Percentiles rank a stretch among this genome's conserved stretches.
Conservation (phyloP, 805 yeast species). For the Yarrowia sp. region DNA sequence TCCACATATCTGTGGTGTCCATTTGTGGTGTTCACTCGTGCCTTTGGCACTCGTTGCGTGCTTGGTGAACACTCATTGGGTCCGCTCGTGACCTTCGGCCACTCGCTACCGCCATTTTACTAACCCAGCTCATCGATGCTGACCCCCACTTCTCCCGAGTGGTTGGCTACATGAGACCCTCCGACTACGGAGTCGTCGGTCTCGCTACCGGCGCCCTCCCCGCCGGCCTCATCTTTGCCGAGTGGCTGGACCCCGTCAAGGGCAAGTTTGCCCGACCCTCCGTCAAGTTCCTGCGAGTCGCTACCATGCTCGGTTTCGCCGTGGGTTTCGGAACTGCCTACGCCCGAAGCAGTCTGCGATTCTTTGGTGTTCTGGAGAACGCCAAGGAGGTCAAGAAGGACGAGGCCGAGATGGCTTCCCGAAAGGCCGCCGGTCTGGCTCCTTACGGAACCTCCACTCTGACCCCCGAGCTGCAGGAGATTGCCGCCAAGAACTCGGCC, state of each 20-base stretch:
- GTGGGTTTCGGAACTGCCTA: constrained; percentile 78
- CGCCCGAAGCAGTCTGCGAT: constrained; percentile 62
- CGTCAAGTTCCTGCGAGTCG: constrained; percentile 59
- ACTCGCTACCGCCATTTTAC: neutral
- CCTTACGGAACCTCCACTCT: constrained; percentile 66
- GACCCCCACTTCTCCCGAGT: constrained; percentile 78
- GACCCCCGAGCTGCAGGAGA: constrained; percentile 66
- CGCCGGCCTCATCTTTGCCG: constrained; percentile 45
- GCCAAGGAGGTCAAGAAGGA: constrained; percentile 66
- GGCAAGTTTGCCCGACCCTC: constrained; percentile 47
- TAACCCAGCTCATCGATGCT: constrained; percentile 56
- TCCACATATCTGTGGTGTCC: no score
- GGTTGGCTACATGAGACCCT: constrained; percentile 64
- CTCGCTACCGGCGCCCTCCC: constrained; percentile 53
- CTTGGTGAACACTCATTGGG: no score
- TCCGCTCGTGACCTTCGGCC: no score
- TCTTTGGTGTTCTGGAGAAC: constrained; percentile 77
- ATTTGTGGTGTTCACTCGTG: no score
- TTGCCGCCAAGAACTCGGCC: constrained; percentile 75
- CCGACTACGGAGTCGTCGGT: constrained; percentile 58
- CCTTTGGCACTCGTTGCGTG: no score
- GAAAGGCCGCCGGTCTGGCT: constrained; percentile 60
- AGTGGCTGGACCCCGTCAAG: constrained; percentile 51
- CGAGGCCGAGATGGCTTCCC: constrained; percentile 67
- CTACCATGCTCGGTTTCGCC: constrained; percentile 58